Percentiles rank a stretch among this genome's conserved stretches.
Conservation (phyloP, 2,329 filamentous ascomycete species). For the Coniella vitis region DNA sequence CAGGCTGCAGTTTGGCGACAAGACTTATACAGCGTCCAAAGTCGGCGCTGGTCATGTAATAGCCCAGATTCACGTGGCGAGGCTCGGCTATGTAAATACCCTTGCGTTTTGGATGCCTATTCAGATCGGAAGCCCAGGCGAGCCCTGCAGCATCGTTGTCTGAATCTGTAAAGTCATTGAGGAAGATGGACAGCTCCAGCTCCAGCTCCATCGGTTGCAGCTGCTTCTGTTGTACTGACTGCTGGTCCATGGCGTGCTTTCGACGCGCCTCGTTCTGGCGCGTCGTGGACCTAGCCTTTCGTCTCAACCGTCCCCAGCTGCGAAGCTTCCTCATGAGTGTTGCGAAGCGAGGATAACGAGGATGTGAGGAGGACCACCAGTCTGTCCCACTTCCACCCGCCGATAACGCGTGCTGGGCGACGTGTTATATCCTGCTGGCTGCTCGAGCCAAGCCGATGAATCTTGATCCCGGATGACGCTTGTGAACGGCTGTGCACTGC, state of each 20-base stretch:
- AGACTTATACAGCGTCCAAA: conserved; percentile 7
- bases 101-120: background rate
- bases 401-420: background rate
- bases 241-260: conserved; percentile 6
- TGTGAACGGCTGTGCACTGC: too few relatives aligned
- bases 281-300: conserved; percentile 11
- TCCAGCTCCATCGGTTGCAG: background rate
- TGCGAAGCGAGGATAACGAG: too few relatives aligned
- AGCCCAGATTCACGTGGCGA: conserved; percentile 14
- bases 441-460: too few relatives aligned
- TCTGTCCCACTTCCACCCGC: too few relatives aligned
- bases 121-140: conserved; percentile 6
- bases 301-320: conserved; percentile 5
- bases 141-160: conserved; percentile 14
- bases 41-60: conserved; percentile 12
- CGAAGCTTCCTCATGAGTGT: conserved; percentile 10
- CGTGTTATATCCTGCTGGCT: too few relatives aligned
- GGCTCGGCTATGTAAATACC: conserved; percentile 15
- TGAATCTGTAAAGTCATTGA: conserved; percentile 16
- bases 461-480: too few relatives aligned
- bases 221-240: background rate
- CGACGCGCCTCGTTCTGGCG: conserved; percentile 7
- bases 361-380: too few relatives aligned
- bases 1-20: conserved; percentile 3
- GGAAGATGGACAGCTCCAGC: conserved; percentile 6